Evolutionary conservation across 805 yeast genomes (phyloP).

Genomic region (Saturnispora kantuleensis): DNA sequence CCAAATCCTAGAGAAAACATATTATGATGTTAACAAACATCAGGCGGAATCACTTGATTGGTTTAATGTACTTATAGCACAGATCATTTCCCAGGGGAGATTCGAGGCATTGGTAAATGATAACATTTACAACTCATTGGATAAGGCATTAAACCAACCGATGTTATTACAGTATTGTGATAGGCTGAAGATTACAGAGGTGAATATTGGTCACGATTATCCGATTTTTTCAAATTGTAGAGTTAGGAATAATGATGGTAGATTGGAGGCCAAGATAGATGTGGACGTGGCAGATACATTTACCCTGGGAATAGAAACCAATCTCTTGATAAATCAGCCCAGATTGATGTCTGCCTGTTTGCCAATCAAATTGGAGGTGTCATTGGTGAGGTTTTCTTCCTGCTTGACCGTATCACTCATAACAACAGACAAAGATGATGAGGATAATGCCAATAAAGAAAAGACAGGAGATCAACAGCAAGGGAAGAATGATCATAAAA

Average conservation of each 20-base stretch:
- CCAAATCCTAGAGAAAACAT: conserved; percentile 73
- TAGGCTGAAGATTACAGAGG: conserved; percentile 68
- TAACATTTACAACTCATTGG: conserved; percentile 71
- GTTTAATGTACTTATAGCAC: conserved; percentile 93
- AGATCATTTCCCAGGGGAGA: conserved; percentile 75
- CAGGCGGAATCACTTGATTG: conserved; percentile 89
- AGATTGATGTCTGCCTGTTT: conserved; percentile 74
- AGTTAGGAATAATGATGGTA: conserved; percentile 42
- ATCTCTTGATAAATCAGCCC: conserved; percentile 70
- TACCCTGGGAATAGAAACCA: conserved; percentile 78
- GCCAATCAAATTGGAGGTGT: conserved; percentile 77
- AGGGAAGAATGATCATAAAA: conserved; percentile 10
- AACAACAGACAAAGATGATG: conserved; percentile 26
- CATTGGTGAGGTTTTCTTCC: conserved; percentile 85
- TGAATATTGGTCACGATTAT: conserved; percentile 89
- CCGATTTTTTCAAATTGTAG: conserved; percentile 94
- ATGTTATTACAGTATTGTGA: conserved; percentile 71
- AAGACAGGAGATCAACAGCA: conserved; percentile 25
- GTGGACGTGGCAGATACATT: conserved; percentile 82
- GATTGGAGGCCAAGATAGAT: conserved; percentile 79
- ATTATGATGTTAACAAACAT: conserved; percentile 83
- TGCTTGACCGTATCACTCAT: conserved; percentile 71
- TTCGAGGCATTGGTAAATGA: conserved; percentile 82
- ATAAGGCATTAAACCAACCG: conserved; percentile 53
- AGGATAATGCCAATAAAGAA: conserved; percentile 8